Evolutionary conservation across 1,139 yeast species (phyloP), one percentile per base, ranked within the genome.

Genomic region (Hyphopichia buzzinii): DNA sequence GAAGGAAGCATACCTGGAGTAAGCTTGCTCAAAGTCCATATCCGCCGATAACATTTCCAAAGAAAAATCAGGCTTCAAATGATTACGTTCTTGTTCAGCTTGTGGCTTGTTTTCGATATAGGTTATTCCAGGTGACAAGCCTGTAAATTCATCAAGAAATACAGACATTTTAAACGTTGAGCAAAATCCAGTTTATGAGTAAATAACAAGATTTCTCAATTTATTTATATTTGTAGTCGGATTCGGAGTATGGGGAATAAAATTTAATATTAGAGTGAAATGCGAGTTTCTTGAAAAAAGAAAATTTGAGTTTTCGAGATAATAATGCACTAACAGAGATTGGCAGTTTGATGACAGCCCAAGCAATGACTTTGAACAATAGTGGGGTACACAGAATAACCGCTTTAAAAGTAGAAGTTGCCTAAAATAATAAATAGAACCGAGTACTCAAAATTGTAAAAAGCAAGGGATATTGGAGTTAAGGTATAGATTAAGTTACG

Each of bases 1-100:
- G 35, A 69, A 50, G 31, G 55, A 57, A 30, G 61, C 54, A 48
- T 68, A 71, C 67, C 67, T 64, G 26, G 56, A 48, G 46, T 67
- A 71, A 17, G 75, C 75, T 50, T 68, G 74, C 53, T 71, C 76
- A 38, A 71, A 70, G 41, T 70, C 71, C 75, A 71, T 70, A 50
- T 69, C 74, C 11, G 59, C 49, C n/a, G 64, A 52, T 25, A 60
- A 58, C 54, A 60, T 54, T 34, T 60, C 65, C 34, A 59, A 47
- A 5, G 59, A 54, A 35, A 54, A 55, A 30, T 44, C 37, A 21
- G 21, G 7, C 5, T 29, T 8, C 8, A 13, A 15, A 19, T 19
- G 23, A 6, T 19, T 6, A 10, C 23, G 23, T 19, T 19, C 23
- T 7, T 6, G 23, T 19, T 19, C 8, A 19, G 6, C 8, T 19